Percentiles rank a stretch among this genome's conserved stretches.
Conservation (phyloP, 768 basidiomycete species). For the Suillus discolor region DNA sequence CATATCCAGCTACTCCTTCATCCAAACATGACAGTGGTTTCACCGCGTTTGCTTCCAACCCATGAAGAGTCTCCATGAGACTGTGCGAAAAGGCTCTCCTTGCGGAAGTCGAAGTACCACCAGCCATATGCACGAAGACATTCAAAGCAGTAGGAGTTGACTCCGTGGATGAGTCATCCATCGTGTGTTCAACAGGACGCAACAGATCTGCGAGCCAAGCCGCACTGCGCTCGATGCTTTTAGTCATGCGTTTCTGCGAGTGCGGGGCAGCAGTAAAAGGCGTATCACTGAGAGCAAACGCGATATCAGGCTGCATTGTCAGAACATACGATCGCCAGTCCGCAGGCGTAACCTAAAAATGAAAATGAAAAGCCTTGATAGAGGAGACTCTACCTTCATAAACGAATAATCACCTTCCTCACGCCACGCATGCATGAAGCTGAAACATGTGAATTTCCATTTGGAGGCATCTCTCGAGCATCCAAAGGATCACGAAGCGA, state of each 20-base stretch:
- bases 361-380: constrained; percentile 3
- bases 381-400: constrained; percentile 5
- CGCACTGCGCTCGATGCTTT: constrained; percentile 70
- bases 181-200: constrained; percentile 24
- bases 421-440: constrained; percentile 69
- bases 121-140: constrained; percentile 72
- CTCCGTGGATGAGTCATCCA: not conserved
- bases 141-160: constrained; percentile 29
- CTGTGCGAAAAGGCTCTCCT: constrained; percentile 63
- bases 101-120: constrained; percentile 55
- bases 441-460: constrained; percentile 58
- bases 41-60: constrained; percentile 54
- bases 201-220: constrained; percentile 66
- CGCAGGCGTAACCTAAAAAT: constrained; percentile 50
- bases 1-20: constrained; percentile 70
- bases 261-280: constrained; percentile 65
- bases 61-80: constrained; percentile 58
- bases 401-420: constrained; percentile 53
- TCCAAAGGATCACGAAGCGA: constrained; percentile 69
- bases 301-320: constrained; percentile 66
- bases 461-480: constrained; percentile 69
- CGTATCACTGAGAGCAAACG: constrained; percentile 70
- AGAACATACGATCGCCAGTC: constrained; percentile 58
- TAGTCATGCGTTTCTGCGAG: constrained; percentile 78
- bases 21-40: constrained; percentile 59